phyloP scores from a whole-genome alignment of 2,329 filamentous ascomycete species.

The Penicillium sp. region DNA sequence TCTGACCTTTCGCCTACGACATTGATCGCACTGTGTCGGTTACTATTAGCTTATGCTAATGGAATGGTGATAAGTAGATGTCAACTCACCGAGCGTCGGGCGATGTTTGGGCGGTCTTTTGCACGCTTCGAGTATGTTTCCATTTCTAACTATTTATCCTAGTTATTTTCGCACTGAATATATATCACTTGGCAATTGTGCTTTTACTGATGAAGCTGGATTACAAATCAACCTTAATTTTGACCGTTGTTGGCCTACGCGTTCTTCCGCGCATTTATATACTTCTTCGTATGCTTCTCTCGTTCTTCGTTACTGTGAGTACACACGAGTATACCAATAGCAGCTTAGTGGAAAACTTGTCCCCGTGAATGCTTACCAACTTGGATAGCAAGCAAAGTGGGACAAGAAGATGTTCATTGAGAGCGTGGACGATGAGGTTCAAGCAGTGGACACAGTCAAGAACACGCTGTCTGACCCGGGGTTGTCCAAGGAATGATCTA shows the following conservation, averaged over 20 bases:
- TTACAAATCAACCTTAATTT: no score
- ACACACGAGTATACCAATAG: neutral
- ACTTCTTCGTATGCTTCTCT: neutral
- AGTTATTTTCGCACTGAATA: no score
- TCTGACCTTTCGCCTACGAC: conserved; percentile 7
- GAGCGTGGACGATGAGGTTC: conserved; percentile 6
- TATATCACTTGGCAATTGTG: no score
- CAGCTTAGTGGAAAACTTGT: neutral
- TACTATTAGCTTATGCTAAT: neutral
- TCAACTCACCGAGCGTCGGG: conserved; percentile 1
- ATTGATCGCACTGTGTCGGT: conserved; percentile 5
- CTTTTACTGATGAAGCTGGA: no score
- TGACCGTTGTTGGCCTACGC: no score
- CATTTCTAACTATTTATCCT: no score
- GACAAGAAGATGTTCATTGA: neutral
- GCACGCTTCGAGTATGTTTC: no score
- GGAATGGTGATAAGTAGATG: neutral
- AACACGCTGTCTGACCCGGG: neutral
- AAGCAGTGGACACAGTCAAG: neutral
- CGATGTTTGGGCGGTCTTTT: neutral
- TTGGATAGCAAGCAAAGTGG: conserved; percentile 3
- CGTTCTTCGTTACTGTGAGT: neutral
- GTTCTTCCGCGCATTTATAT: neutral
- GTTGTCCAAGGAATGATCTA: neutral
- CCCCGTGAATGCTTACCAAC: neutral